Evolutionary conservation across 2,329 filamentous ascomycete genomes (phyloP), one percentile per base, ranked within the genome.

Genomic region (Herpotrichia juniperi): DNA sequence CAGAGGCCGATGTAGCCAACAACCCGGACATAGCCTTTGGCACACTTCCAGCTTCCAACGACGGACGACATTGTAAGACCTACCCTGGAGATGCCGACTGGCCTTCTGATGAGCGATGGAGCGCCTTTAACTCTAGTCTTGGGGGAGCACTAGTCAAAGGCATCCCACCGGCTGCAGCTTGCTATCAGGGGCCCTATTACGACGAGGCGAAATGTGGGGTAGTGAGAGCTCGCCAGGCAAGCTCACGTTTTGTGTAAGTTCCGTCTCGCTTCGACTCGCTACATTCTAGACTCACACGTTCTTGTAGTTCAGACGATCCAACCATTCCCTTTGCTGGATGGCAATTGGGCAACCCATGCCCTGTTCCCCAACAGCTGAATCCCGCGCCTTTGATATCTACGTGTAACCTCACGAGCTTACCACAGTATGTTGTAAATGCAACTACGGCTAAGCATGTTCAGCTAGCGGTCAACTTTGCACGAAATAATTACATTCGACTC

Each of bases 381-480:
- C 45, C 17, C 48, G 12, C 51, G 8, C 39, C 42, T 30, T 48
- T 58, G 7, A 37, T 57, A 5, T 54, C 45, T 24, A 44, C 56
- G 4, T 69, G 66, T 40, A 64, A 62, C 10, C 46, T 67, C 9
- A 48, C 48, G 7, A 52, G 48, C 9, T 67, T 58, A 22, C 66
- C 66, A 6, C 54, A 54, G 5, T 69, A 64, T 40, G 64, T 64
- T 10, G 62, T 69, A 10, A 65, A 62, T 21, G 64, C 53, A 6
- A 58, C 61, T 8, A 63, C 58, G 2, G 61, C 61, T 4, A 62
- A 62, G 46, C 61, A 69, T 30, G 32, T 69, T 26, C 65, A 69
- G 44, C 54, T 63, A 8, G 64, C 62, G 17, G 53, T 69, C 19
- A 69, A 69, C 48, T 71, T 72, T 57, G 68, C 67, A 2, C 48